A percentile compares a stretch with the other conserved stretches of the same genome.
These are phyloP conservation scores for Teunomyces gatunensis DNA, from an alignment of 805 yeast genomes.

Conservation along the genomic window DNA sequence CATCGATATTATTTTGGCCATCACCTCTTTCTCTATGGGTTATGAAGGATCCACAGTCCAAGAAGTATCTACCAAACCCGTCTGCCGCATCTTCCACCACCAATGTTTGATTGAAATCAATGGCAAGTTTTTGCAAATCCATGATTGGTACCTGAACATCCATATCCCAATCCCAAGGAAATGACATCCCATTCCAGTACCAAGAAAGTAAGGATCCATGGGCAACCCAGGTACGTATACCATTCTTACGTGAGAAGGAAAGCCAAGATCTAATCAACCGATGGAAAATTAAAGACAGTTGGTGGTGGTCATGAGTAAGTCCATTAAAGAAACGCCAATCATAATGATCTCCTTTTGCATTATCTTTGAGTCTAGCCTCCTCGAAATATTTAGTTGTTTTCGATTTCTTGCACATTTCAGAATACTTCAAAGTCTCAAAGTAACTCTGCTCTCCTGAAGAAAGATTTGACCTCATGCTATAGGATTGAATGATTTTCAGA, in stretches of 20 bases:
- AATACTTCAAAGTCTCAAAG: constrained; percentile 30
- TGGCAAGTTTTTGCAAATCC: constrained; percentile 22
- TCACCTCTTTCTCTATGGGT: constrained; percentile 15
- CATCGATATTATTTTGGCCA: constrained; percentile 49
- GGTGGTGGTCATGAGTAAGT: constrained; percentile 14
- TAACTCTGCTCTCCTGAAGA: constrained; percentile 24
- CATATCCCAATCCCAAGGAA: constrained; percentile 30
- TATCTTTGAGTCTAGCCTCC: constrained; percentile 29
- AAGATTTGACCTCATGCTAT: constrained; percentile 10
- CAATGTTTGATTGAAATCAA: constrained; percentile 21
- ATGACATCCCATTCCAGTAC: constrained; percentile 30
- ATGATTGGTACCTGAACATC: constrained; percentile 27
- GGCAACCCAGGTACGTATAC: constrained; percentile 27
- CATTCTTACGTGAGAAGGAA: constrained; percentile 24
- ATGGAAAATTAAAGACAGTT: constrained; percentile 20
- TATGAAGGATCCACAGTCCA: constrained; percentile 30
- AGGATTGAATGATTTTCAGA: constrained; percentile 14
- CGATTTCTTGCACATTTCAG: constrained; percentile 24
- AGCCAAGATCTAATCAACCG: constrained; percentile 23
- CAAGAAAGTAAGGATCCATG: constrained; percentile 28
- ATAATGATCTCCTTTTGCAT: constrained; percentile 24
- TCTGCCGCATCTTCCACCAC: constrained; percentile 32
- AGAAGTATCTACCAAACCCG: constrained; percentile 56
- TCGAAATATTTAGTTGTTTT: constrained; percentile 40
- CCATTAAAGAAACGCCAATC: constrained; percentile 29